Conservation (phyloP, 139 green algal genomes). For the Chlorella sorokiniana region DNA sequence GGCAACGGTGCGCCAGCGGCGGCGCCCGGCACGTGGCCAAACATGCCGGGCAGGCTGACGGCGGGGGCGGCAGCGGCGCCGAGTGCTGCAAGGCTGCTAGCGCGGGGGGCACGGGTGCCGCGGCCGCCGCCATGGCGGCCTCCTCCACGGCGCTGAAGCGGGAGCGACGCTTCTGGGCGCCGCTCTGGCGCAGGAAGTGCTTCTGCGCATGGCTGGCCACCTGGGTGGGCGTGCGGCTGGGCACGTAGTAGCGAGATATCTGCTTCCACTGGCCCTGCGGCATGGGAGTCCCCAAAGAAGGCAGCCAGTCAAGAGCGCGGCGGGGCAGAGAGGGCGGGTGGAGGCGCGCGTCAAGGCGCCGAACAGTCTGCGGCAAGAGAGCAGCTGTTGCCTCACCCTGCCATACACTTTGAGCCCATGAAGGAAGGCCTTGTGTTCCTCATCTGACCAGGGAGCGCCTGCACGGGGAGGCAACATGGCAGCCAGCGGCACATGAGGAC, state of each 20-base stretch:
- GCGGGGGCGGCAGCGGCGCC: background rate
- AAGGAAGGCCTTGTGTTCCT: constrained; percentile 84
- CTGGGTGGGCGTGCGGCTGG: constrained; percentile 76
- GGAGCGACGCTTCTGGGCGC: constrained; percentile 76
- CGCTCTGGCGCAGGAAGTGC: constrained; percentile 82
- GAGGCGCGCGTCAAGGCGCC: background rate
- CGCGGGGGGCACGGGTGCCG: background rate
- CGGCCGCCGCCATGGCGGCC: background rate
- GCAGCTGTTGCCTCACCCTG: constrained; percentile 45
- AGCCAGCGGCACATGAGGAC: too few relatives aligned
- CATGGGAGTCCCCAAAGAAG: too few relatives aligned
- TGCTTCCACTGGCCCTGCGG: constrained; percentile 82
- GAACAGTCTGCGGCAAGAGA: background rate
- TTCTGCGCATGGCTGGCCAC: constrained; percentile 94
- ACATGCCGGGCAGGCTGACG: background rate
- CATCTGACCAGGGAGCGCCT: constrained; percentile 79
- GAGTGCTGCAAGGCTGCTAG: background rate
- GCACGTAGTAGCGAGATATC: constrained; percentile 76
- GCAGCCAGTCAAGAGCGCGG: too few relatives aligned
- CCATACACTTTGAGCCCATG: constrained; percentile 75
- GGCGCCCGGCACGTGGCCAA: constrained; percentile 28
- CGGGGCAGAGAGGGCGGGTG: background rate
- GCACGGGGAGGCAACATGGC: background rate
- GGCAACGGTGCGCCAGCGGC: background rate
- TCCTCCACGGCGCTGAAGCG: constrained; percentile 63